Evolutionary conservation across 371 early-diverging fungal genomes (phyloP), one percentile per base, ranked within the genome.

Genomic region (Mucor ambiguus): DNA sequence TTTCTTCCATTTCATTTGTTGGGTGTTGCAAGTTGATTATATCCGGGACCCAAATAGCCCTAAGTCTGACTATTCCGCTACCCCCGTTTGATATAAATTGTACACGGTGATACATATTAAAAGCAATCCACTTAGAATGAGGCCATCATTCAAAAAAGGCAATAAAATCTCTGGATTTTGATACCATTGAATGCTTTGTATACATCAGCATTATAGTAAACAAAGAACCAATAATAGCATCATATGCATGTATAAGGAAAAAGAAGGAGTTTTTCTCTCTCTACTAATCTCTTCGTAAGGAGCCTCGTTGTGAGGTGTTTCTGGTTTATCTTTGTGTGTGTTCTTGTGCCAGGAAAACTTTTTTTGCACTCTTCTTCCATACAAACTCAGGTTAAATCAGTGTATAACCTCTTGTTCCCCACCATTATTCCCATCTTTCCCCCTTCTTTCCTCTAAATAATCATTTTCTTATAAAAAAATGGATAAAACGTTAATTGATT

Each of bases 401-500:
- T 49, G 22, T 48, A 52, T 52, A 52, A 43, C 18, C 28, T 43
- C 28, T 60, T 30, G 28, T 32, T 41, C 29, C n/a, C 33, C 29
- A 14, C 12, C 52, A 20, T 14, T 16, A 29, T 43, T 44, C 29
- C 12, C 26, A 14, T 20, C 32, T 26, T 38, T 20, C 49, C 55
- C 26, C 32, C 61, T 48, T 65, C 60, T 49, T 49, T 49, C 43
- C 24, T 58, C 32, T 57, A 30, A 18, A 41, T 18, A 41, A 57
- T 61, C 26, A 37, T 49, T 43, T 61, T 20, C 20, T 65, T 24
- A 11, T 56, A 41, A 41, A 41, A 24, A 64, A 37, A 82, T 81
- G 79, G 82, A 81, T 43, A 76, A 78, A 65, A 74, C 77, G 14
- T 69, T 82, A 30, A 65, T 60, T 20, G 80, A 82, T 46, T 82